Evolutionary conservation across 75 land plant genomes (phyloP).

Genomic region (Pinus albicaulis): DNA sequence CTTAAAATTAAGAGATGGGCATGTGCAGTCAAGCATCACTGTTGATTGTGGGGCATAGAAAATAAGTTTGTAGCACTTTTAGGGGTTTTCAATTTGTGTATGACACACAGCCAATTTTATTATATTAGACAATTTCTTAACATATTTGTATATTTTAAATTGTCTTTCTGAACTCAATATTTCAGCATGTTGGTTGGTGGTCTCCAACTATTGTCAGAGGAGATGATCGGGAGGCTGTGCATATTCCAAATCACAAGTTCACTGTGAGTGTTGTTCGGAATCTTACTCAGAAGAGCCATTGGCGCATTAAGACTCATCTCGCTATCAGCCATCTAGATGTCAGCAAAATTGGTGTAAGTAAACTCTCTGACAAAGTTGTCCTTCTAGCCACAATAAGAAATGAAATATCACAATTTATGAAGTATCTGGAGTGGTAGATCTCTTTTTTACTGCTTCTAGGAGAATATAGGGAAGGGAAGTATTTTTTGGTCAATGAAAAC

Average conservation of each 20-base stretch:
- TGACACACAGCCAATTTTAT: too few species aligned
- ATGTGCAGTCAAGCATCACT: neutral
- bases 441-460: neutral
- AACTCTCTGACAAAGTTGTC: slow-evolving; percentile 1
- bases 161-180: neutral
- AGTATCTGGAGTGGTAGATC: neutral
- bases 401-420: neutral
- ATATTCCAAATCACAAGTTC: slow-evolving; percentile 94
- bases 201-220: slow-evolving; percentile 94
- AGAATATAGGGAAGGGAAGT: neutral
- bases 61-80: too few species aligned
- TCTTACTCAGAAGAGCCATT: slow-evolving; percentile 86
- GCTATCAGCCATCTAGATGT: slow-evolving; percentile 94
- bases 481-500: neutral
- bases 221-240: slow-evolving; percentile 96
- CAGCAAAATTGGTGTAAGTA: slow-evolving; percentile 76
- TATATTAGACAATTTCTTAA: too few species aligned
- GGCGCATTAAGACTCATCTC: slow-evolving; percentile 92
- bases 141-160: neutral
- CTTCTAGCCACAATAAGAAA: neutral
- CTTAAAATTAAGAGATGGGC: neutral
- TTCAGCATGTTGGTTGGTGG: slow-evolving; percentile 99
- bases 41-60: too few species aligned
- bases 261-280: slow-evolving; percentile 93
- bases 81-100: too few species aligned